Conservation (phyloP, 2,329 filamentous ascomycete genomes). For the Verticillium zaregamsianum region DNA sequence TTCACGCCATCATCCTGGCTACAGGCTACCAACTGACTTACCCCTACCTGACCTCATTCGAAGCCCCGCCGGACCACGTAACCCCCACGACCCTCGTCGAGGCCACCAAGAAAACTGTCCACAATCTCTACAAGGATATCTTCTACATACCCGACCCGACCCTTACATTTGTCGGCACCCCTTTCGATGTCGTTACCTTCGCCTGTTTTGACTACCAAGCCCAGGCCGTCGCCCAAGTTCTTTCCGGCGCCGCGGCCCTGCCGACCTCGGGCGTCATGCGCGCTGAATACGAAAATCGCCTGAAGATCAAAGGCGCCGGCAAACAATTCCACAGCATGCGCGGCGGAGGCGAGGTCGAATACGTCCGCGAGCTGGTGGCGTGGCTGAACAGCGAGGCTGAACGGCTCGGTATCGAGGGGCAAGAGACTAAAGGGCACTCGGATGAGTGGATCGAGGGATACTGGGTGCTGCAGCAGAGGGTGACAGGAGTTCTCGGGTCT, state of each 20-base stretch:
- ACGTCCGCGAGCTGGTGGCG: conserved; percentile 16
- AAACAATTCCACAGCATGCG: conserved; percentile 20
- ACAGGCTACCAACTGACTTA: conserved; percentile 67
- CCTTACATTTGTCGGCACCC: conserved; percentile 59
- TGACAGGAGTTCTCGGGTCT: background rate
- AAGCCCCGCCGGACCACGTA: background rate
- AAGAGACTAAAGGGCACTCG: background rate
- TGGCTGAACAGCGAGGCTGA: conserved; percentile 14
- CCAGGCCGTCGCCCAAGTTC: conserved; percentile 53
- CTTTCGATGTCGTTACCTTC: conserved; percentile 64
- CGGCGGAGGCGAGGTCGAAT: conserved; percentile 15
- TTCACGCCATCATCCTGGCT: conserved; percentile 60
- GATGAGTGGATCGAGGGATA: conserved; percentile 3
- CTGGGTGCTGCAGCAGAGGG: background rate
- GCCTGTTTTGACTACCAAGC: conserved; percentile 69
- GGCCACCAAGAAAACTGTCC: conserved; percentile 19
- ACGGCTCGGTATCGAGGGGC: background rate
- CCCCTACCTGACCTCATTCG: conserved; percentile 48
- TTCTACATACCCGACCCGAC: conserved; percentile 67
- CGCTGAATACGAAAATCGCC: conserved; percentile 20
- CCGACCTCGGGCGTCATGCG: conserved; percentile 37
- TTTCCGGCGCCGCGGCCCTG: conserved; percentile 44
- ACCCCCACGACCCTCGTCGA: background rate
- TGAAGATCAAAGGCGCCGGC: conserved; percentile 14
- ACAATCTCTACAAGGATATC: conserved; percentile 68